phyloP scores from a whole-genome alignment of 768 basidiomycete genomes.

The Agaricus blazei region DNA sequence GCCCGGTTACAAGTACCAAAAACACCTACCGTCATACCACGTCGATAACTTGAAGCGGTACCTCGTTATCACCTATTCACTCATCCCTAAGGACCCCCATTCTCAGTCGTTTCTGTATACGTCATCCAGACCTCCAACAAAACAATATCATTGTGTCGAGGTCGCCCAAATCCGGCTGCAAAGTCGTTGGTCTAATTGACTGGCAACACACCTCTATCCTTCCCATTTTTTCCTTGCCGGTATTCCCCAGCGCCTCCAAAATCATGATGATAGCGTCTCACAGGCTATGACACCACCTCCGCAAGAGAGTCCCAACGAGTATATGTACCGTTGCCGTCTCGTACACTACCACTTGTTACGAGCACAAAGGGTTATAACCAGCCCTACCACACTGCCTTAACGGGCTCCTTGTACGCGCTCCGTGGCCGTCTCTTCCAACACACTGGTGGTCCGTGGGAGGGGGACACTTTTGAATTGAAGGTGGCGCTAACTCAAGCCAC shows the following conservation, averaged over 20 bases:
- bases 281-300: conserved; percentile 32
- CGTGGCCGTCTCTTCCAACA: conserved; percentile 36
- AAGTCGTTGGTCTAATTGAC: conserved; percentile 42
- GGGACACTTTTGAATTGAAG: conserved; percentile 44
- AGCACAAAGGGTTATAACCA: conserved; percentile 40
- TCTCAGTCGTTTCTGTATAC: conserved; percentile 41
- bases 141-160: conserved; percentile 44
- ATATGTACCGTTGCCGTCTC: conserved; percentile 40
- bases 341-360: conserved; percentile 42
- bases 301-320: conserved; percentile 31
- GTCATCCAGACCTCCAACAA: conserved; percentile 47
- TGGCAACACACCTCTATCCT: conserved; percentile 54
- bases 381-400: conserved; percentile 33
- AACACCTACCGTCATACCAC: conserved; percentile 29
- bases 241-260: conserved; percentile 39
- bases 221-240: conserved; percentile 45
- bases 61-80: conserved; percentile 40
- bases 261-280: conserved; percentile 38
- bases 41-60: conserved; percentile 41
- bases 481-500: conserved; percentile 37
- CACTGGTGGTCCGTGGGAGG: conserved; percentile 45
- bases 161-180: conserved; percentile 35
- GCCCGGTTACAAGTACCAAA: conserved; percentile 37
- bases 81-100: conserved; percentile 34
- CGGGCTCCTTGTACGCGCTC: conserved; percentile 31